Base-by-base conservation (phyloP, 495 filamentous ascomycete species). In the Aspergillus sclerotioniger region DNA sequence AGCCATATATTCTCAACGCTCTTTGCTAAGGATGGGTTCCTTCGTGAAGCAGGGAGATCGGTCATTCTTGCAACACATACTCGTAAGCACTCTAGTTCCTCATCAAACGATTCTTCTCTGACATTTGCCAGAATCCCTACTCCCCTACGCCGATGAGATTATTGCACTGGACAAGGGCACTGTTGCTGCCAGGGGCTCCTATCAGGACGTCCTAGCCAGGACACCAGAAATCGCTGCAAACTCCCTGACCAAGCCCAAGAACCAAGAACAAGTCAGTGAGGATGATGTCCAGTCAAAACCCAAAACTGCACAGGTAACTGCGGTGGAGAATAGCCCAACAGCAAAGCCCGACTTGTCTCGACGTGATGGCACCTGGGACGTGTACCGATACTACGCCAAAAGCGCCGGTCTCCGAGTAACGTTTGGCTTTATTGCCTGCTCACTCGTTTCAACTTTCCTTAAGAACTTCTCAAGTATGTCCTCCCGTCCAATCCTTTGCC, bases 381-480 rank as follows among this genome's bases (percentile, higher is more conserved):
- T 82, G 9, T 84, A 84, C 58, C 32, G 61, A 0, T 85, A 82
- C 56, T 86, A 86, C 51, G 65, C 80, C 6, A 59, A 62, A 10
- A 72, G 45, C 46, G 53, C 17, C 43, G 45, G 4, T 21, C 21
- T 19, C 29, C 21, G 16, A 2, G 6, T 25, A 7, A 65, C n/a
- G 2, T 8, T 35, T 35, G 35, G 13, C 15, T 47, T 47, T 17
- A 9, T 47, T 1, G 17, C 44, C 16, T 47, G 9, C 6, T 21
- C 16, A 3, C 8, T 47, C 0, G 44, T 47, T 28, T 20, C 17
- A 17, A 28, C 16, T 0, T 47, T 47, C 12, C 12, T 20, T 0
- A 7, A 20, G 3, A 47, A 10, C 16, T 47, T 47, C 17, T 28
- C 17, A 21, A 28, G 44, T 45, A 8, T 20, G 3, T 12, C 37